Conservation (phyloP, 306 rosid genomes). For the Cucurbita pepo region DNA sequence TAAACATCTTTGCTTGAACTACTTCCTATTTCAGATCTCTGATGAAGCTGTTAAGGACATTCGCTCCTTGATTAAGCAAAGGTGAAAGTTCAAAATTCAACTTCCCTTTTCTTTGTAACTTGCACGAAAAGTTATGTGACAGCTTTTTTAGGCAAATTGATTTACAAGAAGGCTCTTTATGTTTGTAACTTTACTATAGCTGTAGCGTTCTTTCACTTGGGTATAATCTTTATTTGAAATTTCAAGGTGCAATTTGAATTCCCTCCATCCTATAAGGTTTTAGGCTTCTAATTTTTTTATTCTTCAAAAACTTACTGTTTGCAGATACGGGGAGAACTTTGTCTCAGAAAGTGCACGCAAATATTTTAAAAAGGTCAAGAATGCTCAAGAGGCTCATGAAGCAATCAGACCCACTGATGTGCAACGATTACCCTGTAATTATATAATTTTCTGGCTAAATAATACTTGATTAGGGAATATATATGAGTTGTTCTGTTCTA, state of each 20-base stretch:
- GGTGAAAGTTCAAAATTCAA: conserved; percentile 28
- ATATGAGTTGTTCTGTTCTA: background rate
- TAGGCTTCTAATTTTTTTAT: background rate
- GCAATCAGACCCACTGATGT: conserved; percentile 95
- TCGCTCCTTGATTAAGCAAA: conserved; percentile 54
- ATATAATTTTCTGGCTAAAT: background rate
- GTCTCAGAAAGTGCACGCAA: conserved; percentile 43
- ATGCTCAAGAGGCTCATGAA: conserved; percentile 99
- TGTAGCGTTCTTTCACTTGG: background rate
- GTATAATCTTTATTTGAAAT: background rate
- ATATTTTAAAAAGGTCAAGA: conserved; percentile 86
- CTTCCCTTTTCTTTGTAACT: background rate
- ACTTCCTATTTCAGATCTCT: conserved; percentile 46
- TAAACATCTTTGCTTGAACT: conserved; percentile 9
- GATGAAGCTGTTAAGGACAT: conserved; percentile 65
- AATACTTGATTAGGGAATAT: background rate
- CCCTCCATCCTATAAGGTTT: background rate
- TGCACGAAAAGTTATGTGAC: background rate
- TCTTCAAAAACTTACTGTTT: conserved; percentile 15
- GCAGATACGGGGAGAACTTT: conserved; percentile 74
- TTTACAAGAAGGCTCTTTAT: too few relatives aligned
- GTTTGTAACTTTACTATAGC: background rate
- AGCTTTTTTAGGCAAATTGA: too few relatives aligned
- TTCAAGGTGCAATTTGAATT: background rate
- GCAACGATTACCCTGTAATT: conserved; percentile 62